Percentiles rank a stretch among this genome's conserved stretches.
Conservation (phyloP, 164 flowering plant genomes). For the Piper longum region DNA sequence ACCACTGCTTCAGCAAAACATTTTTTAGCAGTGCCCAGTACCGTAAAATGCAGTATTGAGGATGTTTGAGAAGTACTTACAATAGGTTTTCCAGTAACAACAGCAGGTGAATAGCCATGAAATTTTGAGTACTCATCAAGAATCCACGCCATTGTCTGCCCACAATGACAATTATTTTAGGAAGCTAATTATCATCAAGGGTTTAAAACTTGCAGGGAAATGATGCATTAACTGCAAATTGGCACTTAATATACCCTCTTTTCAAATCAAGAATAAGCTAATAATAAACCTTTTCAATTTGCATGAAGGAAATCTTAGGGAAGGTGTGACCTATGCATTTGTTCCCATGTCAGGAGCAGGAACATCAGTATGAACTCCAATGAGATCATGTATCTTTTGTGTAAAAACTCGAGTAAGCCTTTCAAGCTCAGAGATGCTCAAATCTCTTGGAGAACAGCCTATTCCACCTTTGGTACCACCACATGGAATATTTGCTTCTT, state of each 20-base stretch:
- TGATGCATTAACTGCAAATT: not conserved
- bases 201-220: not conserved
- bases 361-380: constrained; percentile 83
- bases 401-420: constrained; percentile 90
- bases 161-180: constrained; percentile 5
- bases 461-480: constrained; percentile 98
- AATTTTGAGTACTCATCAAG: constrained; percentile 93
- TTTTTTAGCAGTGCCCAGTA: not conserved
- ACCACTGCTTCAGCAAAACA: too few species aligned
- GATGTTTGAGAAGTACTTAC: constrained; percentile 32
- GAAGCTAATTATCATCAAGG: not conserved
- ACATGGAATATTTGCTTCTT: constrained; percentile 85
- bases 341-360: constrained; percentile 99
- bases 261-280: not conserved
- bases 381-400: constrained; percentile 88
- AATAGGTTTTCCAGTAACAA: constrained; percentile 91
- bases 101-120: constrained; percentile 94
- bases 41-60: not conserved
- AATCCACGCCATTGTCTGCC: constrained; percentile 98
- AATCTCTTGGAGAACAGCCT: constrained; percentile 67
- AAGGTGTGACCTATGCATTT: constrained; percentile 58
- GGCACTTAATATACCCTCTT: not conserved
- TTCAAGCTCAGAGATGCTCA: constrained; percentile 71
- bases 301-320: not conserved
- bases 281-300: not conserved